phyloP scores from a whole-genome alignment of 225 moss, liverwort and hornwort genomes.

The Bryoerythrophyllum caledonicum region DNA sequence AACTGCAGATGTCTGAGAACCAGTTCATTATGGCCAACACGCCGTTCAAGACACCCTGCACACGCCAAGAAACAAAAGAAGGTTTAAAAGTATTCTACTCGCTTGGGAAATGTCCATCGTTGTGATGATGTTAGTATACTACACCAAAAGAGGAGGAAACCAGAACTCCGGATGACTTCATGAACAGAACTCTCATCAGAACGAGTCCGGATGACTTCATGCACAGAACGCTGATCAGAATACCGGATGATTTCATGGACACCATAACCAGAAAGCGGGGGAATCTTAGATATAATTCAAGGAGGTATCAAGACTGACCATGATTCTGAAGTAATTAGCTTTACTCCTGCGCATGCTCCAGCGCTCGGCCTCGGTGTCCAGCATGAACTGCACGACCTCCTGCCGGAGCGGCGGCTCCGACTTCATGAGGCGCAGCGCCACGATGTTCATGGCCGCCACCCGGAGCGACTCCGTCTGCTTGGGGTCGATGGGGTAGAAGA shows the following conservation, averaged over 20 bases:
- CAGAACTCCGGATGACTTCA: too few relatives aligned
- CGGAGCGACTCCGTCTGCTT: slow-evolving; percentile 63
- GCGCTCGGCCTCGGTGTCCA: slow-evolving; percentile 84
- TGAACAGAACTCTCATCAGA: too few relatives aligned
- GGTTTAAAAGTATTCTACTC: too few relatives aligned
- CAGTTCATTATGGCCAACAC: slow-evolving; percentile 81
- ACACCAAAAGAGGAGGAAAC: too few relatives aligned
- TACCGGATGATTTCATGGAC: too few relatives aligned
- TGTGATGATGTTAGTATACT: too few relatives aligned
- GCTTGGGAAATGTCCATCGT: too few relatives aligned
- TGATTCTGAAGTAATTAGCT: slow-evolving; percentile 88
- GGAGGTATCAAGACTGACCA: slow-evolving; percentile 37
- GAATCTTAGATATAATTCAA: too few relatives aligned
- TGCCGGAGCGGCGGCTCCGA: slow-evolving; percentile 85
- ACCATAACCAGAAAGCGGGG: too few relatives aligned
- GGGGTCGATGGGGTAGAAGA: slow-evolving; percentile 72
- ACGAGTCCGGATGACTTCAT: too few relatives aligned
- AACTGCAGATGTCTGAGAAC: slow-evolving; percentile 92
- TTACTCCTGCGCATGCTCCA: slow-evolving; percentile 99
- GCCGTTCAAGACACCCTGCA: slow-evolving; percentile 81
- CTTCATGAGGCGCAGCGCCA: slow-evolving; percentile 76
- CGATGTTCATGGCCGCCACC: slow-evolving; percentile 90
- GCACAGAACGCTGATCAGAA: too few relatives aligned
- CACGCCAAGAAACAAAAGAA: not conserved
- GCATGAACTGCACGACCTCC: slow-evolving; percentile 88